phyloP scores from a whole-genome alignment of 345 rosid species.

The Hibiscus mutabilis region DNA sequence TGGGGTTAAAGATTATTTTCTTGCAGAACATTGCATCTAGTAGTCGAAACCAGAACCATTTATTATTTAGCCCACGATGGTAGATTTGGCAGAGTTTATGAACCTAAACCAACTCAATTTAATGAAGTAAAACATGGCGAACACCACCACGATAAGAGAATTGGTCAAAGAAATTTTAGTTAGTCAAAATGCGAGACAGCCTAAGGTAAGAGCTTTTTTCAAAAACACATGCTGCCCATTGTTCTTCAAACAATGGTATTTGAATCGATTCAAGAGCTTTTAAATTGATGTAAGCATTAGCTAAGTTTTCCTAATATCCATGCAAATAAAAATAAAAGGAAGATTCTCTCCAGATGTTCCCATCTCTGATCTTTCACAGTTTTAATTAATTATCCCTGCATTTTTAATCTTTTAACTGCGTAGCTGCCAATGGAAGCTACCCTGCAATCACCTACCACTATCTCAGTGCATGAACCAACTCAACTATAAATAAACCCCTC shows the following conservation, averaged over 20 bases:
- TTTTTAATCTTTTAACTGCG: neutral
- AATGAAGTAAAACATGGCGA: neutral
- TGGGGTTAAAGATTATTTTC: neutral
- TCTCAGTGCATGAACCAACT: slow-evolving; percentile 17
- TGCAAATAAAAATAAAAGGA: neutral
- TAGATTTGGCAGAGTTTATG: neutral
- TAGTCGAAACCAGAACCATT: neutral
- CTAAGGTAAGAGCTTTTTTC: neutral
- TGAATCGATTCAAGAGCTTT: neutral
- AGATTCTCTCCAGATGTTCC: slow-evolving; percentile 15
- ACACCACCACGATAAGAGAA: neutral
- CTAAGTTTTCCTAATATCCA: slow-evolving; percentile 5
- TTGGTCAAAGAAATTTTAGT: neutral
- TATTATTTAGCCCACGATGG: too few species aligned
- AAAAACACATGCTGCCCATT: slow-evolving; percentile 14
- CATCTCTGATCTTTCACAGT: slow-evolving; percentile 7
- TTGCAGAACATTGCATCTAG: neutral
- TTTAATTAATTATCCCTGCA: slow-evolving; percentile 7
- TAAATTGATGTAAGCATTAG: neutral
- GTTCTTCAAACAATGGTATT: neutral
- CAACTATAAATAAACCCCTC: neutral
- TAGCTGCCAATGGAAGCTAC: slow-evolving; percentile 20
- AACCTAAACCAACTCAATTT: neutral
- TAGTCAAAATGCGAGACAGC: neutral
- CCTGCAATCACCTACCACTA: slow-evolving; percentile 1